phyloP scores from a whole-genome alignment of 1,284 basidiomycete species.

The Porodaedalea pini region DNA sequence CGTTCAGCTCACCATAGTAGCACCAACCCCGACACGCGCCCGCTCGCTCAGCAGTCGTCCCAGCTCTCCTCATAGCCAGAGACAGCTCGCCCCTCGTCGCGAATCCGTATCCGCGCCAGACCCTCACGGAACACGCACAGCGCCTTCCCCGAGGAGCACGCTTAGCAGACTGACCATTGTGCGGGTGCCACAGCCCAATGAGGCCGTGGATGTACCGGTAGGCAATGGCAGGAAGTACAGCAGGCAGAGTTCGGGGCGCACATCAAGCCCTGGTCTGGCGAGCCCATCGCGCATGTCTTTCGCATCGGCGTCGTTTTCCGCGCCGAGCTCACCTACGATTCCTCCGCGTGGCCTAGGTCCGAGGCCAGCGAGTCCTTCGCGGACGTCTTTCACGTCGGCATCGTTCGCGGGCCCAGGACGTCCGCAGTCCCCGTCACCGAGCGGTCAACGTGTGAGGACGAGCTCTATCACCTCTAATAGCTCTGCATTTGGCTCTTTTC shows the following conservation, averaged over 20 bases:
- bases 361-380: constrained; percentile 4
- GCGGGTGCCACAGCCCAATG: constrained; percentile 43
- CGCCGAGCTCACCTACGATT: not conserved
- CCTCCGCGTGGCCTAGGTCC: not conserved
- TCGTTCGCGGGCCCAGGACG: constrained; percentile 5
- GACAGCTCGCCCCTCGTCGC: constrained; percentile 49
- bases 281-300: constrained; percentile 4
- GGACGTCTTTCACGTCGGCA: constrained; percentile 3
- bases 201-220: constrained; percentile 25
- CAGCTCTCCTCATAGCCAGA: constrained; percentile 19
- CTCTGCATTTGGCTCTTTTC: constrained; percentile 36
- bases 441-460: not conserved
- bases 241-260: not conserved
- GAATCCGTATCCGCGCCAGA: constrained; percentile 66
- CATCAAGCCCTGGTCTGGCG: not conserved
- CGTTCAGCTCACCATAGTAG: not conserved
- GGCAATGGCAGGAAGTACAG: not conserved
- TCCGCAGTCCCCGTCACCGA: not conserved
- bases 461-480: constrained; percentile 25
- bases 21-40: constrained; percentile 7
- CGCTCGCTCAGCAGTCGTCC: not conserved
- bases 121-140: constrained; percentile 56
- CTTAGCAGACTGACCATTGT: constrained; percentile 72
- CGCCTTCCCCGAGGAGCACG: constrained; percentile 51
- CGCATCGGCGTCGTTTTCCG: constrained; percentile 7